Evolutionary conservation across 176 grass and related monocot genomes (phyloP), one percentile per base, ranked within the genome.

Genomic region (Hsuehochloa calcarea): DNA sequence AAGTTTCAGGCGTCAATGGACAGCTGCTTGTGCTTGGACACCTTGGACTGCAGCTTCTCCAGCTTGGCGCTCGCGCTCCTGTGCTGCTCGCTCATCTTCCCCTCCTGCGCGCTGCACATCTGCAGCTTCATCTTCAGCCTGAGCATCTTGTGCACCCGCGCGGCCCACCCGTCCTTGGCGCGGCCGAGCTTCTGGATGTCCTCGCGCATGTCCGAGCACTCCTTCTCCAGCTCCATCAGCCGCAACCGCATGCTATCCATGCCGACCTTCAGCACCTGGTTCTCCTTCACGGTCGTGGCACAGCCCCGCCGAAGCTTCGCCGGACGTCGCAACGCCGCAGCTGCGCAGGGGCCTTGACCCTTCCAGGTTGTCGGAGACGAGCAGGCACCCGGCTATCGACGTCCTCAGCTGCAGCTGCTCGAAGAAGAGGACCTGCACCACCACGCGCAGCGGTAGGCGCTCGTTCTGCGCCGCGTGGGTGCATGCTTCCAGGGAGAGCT

Each of bases 341-440:
- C 74, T 72, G 0, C 55, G 78, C 26, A 68, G 40, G 34, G 54
- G 69, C n/a, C 68, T 72, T 5, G 81, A 83, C 31, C 81, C 81
- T 65, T 82, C 85, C 13, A 82, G 73, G 74, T 88, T 78, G 74
- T 87, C 79, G 3, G 75, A 84, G 74, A 80, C 79, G 58, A 82
- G 61, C 8, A 43, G 74, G 72, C 80, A 74, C 14, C 80, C 89
- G 1, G 82, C 81, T 46, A 60, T 75, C 9, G 90, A 70, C 6
- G 74, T 92, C 77, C 89, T 59, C 44, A 94, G 92, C 74, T 89
- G 91, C 41, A 90, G 51, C 66, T 94, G 92, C 78, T 94, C 92
- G 47, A 94, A 90, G 64, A 92, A 94, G 39, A 94, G 87, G 54
- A 94, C 92, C 71, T 92, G 92, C 59, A 94, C 92, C 43, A 85